A percentile compares a stretch with the other conserved stretches of the same genome.
phyloP scores from a whole-genome alignment of 768 basidiomycete genomes.

The Lyophyllum atratum region DNA sequence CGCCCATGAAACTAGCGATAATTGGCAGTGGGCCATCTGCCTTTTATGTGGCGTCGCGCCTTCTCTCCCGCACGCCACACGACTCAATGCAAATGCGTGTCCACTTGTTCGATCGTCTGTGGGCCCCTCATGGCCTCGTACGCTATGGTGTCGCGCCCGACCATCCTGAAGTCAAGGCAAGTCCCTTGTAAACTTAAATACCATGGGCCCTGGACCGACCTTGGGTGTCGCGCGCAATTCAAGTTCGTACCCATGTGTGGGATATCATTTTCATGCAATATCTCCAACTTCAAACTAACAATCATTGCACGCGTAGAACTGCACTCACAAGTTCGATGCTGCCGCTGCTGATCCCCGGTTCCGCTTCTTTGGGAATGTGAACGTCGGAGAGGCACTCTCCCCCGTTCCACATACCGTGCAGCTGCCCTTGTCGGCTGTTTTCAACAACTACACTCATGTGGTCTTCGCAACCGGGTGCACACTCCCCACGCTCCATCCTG shows the following conservation, averaged over 20 bases:
- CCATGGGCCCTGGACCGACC: neutral
- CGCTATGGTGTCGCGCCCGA: conserved; percentile 97
- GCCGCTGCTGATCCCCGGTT: conserved; percentile 80
- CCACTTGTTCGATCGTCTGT: conserved; percentile 90
- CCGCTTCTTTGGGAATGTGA: conserved; percentile 90
- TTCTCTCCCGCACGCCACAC: conserved; percentile 65
- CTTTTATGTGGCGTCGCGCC: conserved; percentile 88
- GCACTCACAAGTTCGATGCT: conserved; percentile 91
- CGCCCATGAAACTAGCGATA: conserved; percentile 76
- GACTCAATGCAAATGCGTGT: conserved; percentile 46
- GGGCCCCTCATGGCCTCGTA: conserved; percentile 93
- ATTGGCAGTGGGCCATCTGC: conserved; percentile 96
- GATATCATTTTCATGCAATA: conserved; percentile 6
- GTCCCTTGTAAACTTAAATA: conserved; percentile 11
- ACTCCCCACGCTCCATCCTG: conserved; percentile 58
- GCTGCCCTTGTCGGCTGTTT: conserved; percentile 62
- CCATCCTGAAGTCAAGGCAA: conserved; percentile 96
- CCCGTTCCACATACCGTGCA: conserved; percentile 53
- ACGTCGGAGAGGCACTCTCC: conserved; percentile 42
- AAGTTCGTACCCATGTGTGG: conserved; percentile 10
- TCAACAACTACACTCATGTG: conserved; percentile 79
- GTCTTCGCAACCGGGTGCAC: conserved; percentile 88
- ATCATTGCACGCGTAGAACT: conserved; percentile 63
- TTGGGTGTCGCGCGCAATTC: neutral
- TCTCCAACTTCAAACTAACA: neutral